phyloP scores from a whole-genome alignment of 495 filamentous ascomycete genomes.

The Neurospora sp. region DNA sequence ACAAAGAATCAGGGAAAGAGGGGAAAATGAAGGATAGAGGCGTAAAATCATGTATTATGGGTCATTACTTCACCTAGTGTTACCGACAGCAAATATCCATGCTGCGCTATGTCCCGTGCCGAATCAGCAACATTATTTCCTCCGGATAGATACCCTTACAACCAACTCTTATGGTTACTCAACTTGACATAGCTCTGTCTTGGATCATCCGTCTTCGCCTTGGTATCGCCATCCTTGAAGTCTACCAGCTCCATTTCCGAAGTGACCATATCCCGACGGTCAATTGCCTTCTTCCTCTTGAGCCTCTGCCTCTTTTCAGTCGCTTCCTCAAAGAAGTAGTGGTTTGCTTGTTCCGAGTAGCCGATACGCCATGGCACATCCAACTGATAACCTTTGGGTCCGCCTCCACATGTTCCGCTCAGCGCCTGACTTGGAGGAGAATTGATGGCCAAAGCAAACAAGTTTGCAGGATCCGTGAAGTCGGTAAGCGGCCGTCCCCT shows the following conservation, averaged over 20 bases:
- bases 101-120: neutral
- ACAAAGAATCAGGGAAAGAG: neutral
- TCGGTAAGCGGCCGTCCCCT: conserved; percentile 32
- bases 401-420: conserved; percentile 54
- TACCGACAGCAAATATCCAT: neutral
- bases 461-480: conserved; percentile 64
- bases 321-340: conserved; percentile 32
- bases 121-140: neutral
- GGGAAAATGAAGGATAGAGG: neutral
- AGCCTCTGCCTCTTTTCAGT: neutral
- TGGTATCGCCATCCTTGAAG: neutral
- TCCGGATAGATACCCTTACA: neutral
- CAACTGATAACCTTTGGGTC: conserved; percentile 43
- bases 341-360: conserved; percentile 26
- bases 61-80: neutral
- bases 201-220: neutral
- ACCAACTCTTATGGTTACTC: neutral
- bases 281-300: neutral
- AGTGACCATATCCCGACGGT: neutral
- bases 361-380: conserved; percentile 49
- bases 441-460: conserved; percentile 61
- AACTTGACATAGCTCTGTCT: neutral
- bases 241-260: neutral
- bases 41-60: neutral
- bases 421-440: conserved; percentile 46